Evolutionary conservation across 352 stramenopile species (phyloP), one percentile per base, ranked within the genome.

Genomic region (Globisporangium irregulare): DNA sequence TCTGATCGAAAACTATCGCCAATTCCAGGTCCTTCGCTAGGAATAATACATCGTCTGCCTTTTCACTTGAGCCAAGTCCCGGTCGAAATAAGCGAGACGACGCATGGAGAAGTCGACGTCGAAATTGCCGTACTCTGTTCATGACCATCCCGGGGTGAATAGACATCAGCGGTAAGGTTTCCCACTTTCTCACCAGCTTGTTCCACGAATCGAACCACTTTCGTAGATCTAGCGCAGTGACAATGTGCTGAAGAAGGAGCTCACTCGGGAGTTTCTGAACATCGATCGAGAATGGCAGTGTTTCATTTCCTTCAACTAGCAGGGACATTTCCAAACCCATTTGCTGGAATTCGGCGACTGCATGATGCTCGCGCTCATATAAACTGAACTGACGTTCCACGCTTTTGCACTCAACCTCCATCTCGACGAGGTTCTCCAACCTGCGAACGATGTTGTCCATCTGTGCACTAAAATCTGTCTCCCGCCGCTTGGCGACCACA

Each of bases 51-150:
- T 62, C 48, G 7, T 59, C 43, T 54, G n/a, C 6, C 14, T 50
- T 34, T 20, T 73, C 69, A 12, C 15, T 69, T 54, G 4, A 62
- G 59, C 41, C 69, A 59, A 77, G 61, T 12, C 59, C 46, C 2
- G 62, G 50, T 3, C 67, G 69, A 6, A 82, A 69, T 10, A 92
- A 41, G 1, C 70, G 69, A 34, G 70, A 73, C 9, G 79, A 77
- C 1, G 81, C 77, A 32, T 78, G 73, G 9, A 68, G 66, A 15
- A 92, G 46, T 22, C 84, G 76, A 2, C 81, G 78, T 43, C 78
- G 75, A 36, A 90, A 90, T 57, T 87, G 81, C 50, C 82, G 86
- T 7, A 90, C 74, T 27, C 80, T 77, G 50, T 79, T 86, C 15
- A 85, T 64, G n/a, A 90, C 76, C 1, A 76, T 70, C 24, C 72